Evolutionary conservation across 106 monocot species (phyloP).

Genomic region (Vanilla planifolia): DNA sequence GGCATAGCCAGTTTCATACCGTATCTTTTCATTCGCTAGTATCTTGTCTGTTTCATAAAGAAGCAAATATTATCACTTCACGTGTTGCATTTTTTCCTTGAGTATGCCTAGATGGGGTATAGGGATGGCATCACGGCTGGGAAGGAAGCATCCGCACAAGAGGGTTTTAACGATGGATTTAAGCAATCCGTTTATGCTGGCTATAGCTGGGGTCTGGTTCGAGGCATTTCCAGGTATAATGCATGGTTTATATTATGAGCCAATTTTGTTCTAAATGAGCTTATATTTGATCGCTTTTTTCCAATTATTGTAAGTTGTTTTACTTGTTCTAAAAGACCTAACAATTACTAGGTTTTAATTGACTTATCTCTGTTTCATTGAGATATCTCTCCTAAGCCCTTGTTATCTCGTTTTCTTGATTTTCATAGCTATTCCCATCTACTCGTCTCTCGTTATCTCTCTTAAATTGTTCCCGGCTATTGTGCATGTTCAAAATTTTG

Average conservation of each 20-base stretch:
- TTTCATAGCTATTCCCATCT: no score
- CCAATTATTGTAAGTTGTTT: no score
- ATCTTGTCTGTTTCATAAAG: neutral
- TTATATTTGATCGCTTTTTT: no score
- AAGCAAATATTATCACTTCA: neutral
- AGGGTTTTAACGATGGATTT: conserved; percentile 81
- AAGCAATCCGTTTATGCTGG: conserved; percentile 57
- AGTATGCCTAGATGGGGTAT: conserved; percentile 61
- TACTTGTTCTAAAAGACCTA: no score
- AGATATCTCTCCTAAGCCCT: no score
- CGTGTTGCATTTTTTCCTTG: conserved; percentile 11
- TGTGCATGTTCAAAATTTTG: no score
- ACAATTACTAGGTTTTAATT: no score
- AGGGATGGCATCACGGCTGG: conserved; percentile 74
- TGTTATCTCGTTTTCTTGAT: no score
- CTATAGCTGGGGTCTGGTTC: conserved; percentile 62
- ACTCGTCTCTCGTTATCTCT: no score
- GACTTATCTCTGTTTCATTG: no score
- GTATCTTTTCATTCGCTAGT: conserved; percentile 20
- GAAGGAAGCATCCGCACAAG: conserved; percentile 74
- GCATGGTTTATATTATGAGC: neutral
- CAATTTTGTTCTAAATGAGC: no score
- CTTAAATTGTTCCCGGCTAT: no score
- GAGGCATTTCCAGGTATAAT: conserved; percentile 61
- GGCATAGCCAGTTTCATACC: conserved; percentile 51